Evolutionary conservation across 768 basidiomycete genomes (phyloP), one percentile per base, ranked within the genome.

Genomic region (Dioszegia aurantiaca): DNA sequence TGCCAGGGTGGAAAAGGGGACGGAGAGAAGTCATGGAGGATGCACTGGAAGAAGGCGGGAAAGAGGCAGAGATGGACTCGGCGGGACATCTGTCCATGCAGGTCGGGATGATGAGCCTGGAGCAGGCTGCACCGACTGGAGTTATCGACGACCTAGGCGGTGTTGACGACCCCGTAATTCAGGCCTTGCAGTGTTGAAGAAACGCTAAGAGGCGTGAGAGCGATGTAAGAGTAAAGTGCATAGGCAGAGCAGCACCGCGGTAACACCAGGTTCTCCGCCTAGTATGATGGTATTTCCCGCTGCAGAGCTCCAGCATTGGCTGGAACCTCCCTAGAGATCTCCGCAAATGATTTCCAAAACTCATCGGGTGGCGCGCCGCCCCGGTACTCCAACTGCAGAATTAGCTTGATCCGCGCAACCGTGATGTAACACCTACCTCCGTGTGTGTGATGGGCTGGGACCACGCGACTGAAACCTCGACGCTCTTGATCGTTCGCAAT

Each of bases 11-110:
- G 70, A 63, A 55, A 33, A 65, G 60, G 44, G 70, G 70, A 1
- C 55, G 68, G 45, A 69, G 63, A 40, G 70, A 72, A 37, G 36
- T 56, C 23, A 69, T 72, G 68, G 70, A 68, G 46, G 70, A 72
- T 57, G 58, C 56, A 28, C 27, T 72, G 31, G 68, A 72, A 19
- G 67, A 68, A 21, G 2, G 62, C n/a, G 59, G 51, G 9, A 26
- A 6, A 12, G 37, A 40, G 6, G 36, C 8, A 12, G 33, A 36
- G 31, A 19, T 9, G 3, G 14, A 28, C 26, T 21, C 26, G 27
- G 16, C 17, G 27, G 51, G n/a, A 4, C 23, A 40, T 23, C 30
- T 53, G 39, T n/a, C 51, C 2, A 2, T 39, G 10, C 19, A n/a
- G 21, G 19, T 53, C 24, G 36, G 33, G 24, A 4, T 26, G 6